These are phyloP conservation scores for Beta vulgaris DNA, from an alignment of 148 eudicot genomes.

Conservation along the genomic window DNA sequence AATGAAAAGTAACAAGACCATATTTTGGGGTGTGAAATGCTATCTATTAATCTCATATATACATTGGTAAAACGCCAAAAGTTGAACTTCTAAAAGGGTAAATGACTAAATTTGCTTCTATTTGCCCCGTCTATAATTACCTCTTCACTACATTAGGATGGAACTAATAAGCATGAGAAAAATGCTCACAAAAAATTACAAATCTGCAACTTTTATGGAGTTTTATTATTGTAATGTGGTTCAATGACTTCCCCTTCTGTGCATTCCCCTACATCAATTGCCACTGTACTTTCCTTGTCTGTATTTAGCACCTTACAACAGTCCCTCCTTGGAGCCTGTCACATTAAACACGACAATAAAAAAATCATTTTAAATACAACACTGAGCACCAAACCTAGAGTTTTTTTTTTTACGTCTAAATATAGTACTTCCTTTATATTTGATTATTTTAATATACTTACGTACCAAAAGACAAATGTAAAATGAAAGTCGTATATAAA, in stretches of 20 bases:
- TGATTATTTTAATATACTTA: too few relatives aligned
- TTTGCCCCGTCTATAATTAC: not conserved
- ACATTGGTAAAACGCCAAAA: not conserved
- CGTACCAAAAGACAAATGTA: too few relatives aligned
- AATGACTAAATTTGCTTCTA: too few relatives aligned
- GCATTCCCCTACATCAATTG: slow-evolving; percentile 50
- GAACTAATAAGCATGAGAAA: not conserved
- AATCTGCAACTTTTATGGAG: not conserved
- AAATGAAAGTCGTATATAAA: not conserved
- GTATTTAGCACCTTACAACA: slow-evolving; percentile 49
- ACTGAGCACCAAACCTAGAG: too few relatives aligned
- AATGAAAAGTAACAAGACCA: too few relatives aligned
- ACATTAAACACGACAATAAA: not conserved
- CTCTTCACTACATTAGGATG: not conserved
- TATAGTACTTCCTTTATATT: too few relatives aligned
- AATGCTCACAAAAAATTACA: too few relatives aligned
- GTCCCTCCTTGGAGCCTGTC: slow-evolving; percentile 58
- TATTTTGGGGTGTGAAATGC: too few relatives aligned
- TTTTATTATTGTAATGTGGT: slow-evolving; percentile 3
- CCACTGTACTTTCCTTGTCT: slow-evolving; percentile 33
- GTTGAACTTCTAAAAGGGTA: too few relatives aligned
- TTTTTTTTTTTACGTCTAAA: too few relatives aligned
- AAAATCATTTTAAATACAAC: not conserved
- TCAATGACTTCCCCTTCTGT: slow-evolving; percentile 45
- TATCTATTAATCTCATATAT: not conserved